Evolutionary conservation across 2,329 filamentous ascomycete genomes (phyloP).

Genomic region (Penicillium fuscoglaucum): DNA sequence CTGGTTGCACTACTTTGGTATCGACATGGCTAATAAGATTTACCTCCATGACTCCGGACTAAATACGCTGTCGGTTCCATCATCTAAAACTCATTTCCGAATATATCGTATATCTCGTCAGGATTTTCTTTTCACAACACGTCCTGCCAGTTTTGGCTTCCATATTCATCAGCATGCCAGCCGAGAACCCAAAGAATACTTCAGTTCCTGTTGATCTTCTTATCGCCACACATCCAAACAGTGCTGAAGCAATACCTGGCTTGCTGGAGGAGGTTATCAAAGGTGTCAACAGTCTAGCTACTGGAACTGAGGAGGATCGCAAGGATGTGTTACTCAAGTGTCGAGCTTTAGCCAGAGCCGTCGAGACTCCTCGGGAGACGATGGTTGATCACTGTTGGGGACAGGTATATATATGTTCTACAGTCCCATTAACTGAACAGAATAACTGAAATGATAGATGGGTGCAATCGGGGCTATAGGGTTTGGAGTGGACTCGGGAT

Average conservation of each 20-base stretch:
- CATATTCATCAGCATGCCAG: not conserved
- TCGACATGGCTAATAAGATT: too few species aligned
- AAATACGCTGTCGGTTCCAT: too few species aligned
- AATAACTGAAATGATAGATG: not conserved
- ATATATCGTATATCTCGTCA: too few species aligned
- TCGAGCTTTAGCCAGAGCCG: constrained; percentile 7
- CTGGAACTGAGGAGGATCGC: not conserved
- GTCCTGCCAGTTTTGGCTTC: constrained; percentile 37
- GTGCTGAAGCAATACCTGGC: not conserved
- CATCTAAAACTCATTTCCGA: too few species aligned
- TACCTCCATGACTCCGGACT: too few species aligned
- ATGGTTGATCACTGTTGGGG: constrained; percentile 14
- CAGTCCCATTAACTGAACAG: not conserved
- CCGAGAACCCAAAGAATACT: not conserved
- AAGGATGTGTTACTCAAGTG: not conserved
- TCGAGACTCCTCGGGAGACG: constrained; percentile 16
- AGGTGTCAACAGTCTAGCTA: not conserved
- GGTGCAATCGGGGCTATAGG: constrained; percentile 2
- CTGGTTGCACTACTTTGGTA: too few species aligned
- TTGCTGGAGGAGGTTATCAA: constrained; percentile 2
- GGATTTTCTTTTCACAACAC: too few species aligned
- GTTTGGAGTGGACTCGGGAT: constrained; percentile 7
- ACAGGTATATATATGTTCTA: constrained; percentile 4
- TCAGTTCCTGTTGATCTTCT: not conserved
- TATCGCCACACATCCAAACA: constrained; percentile 1